Conservation (phyloP, 2,329 filamentous ascomycete species). For the Penicillium griseofulvum region DNA sequence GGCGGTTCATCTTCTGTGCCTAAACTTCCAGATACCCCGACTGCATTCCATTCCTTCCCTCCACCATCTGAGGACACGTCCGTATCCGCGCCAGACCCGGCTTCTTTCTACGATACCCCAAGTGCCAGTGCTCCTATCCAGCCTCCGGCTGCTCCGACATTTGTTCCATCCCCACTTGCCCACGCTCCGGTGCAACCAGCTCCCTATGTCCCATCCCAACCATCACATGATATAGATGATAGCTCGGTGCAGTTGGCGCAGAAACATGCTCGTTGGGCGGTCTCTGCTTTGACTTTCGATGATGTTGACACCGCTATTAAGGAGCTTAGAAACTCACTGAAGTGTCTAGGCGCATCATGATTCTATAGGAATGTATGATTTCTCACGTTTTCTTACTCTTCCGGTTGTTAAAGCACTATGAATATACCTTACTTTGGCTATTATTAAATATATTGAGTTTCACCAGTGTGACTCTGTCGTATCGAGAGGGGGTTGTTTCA, state of each 20-base stretch:
- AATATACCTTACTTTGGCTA: not conserved
- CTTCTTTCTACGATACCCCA: constrained; percentile 21
- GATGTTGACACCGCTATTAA: constrained; percentile 86
- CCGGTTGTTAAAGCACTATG: not conserved
- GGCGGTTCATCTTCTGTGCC: constrained; percentile 27
- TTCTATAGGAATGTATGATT: not conserved
- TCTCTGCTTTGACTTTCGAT: constrained; percentile 94
- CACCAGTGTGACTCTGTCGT: not conserved
- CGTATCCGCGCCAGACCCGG: constrained; percentile 19
- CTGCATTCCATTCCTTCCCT: constrained; percentile 43
- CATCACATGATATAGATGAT: constrained; percentile 55
- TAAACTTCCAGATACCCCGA: constrained; percentile 36
- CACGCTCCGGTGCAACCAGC: constrained; percentile 27
- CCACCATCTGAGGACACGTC: constrained; percentile 35
- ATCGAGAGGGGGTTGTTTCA: not conserved
- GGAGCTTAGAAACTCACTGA: constrained; percentile 74
- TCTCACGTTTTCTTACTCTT: not conserved
- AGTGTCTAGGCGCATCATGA: constrained; percentile 59
- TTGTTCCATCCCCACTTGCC: constrained; percentile 14
- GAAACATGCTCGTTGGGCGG: constrained; percentile 96
- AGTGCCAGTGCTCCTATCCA: constrained; percentile 16
- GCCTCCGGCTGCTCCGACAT: constrained; percentile 16
- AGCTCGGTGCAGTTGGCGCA: constrained; percentile 76
- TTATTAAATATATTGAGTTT: not conserved
- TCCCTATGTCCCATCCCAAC: constrained; percentile 22